Conservation (phyloP, 2,329 filamentous ascomycete genomes). For the Tolypocladium guangdongense region DNA sequence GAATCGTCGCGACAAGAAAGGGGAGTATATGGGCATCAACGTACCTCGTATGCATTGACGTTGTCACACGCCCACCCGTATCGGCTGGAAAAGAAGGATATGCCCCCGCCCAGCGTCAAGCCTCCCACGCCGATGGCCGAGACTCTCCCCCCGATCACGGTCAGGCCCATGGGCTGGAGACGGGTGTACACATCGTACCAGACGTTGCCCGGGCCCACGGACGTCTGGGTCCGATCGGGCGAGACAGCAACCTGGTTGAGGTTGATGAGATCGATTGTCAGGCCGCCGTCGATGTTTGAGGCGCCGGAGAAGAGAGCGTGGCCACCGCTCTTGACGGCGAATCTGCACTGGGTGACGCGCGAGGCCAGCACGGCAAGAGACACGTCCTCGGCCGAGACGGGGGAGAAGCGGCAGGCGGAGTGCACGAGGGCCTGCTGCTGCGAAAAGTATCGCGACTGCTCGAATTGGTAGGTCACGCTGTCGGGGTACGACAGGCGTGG, state of each 20-base stretch:
- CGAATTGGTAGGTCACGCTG: conserved; percentile 6
- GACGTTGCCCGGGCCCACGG: conserved; percentile 9
- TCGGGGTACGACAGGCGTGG: conserved; percentile 7
- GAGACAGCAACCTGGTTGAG: conserved; percentile 12
- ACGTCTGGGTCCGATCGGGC: conserved; percentile 4
- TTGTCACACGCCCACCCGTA: conserved; percentile 14
- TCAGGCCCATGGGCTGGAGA: conserved; percentile 7
- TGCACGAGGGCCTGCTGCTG: conserved; percentile 10
- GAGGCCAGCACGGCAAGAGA: conserved; percentile 14
- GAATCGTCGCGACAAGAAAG: background rate
- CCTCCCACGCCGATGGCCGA: conserved; percentile 13
- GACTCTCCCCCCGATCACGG: conserved; percentile 12
- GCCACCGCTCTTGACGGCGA: conserved; percentile 22
- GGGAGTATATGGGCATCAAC: background rate
- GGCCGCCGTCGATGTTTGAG: conserved; percentile 15
- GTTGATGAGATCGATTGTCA: conserved; percentile 15
- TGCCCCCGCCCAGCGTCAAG: conserved; percentile 13
- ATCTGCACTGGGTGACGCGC: conserved; percentile 15
- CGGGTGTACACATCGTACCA: conserved; percentile 12
- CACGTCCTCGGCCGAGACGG: conserved; percentile 12
- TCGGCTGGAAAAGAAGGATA: conserved; percentile 11
- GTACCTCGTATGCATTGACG: conserved; percentile 9
- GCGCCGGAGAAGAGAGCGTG: conserved; percentile 17
- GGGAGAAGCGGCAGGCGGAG: conserved; percentile 14
- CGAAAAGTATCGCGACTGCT: conserved; percentile 12